These are phyloP conservation scores for Isoetes taiwanensis DNA, from an alignment of 75 land plant species.

Conservation along the genomic window DNA sequence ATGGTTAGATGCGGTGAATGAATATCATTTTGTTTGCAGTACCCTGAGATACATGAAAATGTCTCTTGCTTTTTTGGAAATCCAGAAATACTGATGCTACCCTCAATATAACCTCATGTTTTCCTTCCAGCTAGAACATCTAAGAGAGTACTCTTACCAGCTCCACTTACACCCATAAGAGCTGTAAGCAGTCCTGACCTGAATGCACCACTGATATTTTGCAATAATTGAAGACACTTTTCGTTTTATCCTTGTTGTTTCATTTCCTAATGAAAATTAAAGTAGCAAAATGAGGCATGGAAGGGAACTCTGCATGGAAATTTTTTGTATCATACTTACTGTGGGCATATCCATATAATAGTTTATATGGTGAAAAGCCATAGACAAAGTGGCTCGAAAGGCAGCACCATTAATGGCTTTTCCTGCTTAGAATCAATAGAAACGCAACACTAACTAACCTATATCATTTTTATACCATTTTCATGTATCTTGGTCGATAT, in stretches of 20 bases:
- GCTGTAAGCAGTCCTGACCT: background rate
- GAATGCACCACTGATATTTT: background rate
- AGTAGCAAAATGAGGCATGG: too few species aligned
- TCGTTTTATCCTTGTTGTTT: background rate
- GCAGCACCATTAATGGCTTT: too few species aligned
- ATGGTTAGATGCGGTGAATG: conserved; percentile 1
- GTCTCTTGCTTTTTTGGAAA: conserved; percentile 4
- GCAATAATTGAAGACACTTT: background rate
- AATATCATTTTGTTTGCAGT: conserved; percentile 6
- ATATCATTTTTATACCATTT: too few species aligned
- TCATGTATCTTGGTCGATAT: too few species aligned
- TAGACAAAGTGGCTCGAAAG: too few species aligned
- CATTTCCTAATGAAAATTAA: too few species aligned
- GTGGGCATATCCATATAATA: too few species aligned
- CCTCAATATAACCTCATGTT: conserved; percentile 4
- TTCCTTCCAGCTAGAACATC: conserved; percentile 6
- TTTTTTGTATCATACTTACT: too few species aligned
- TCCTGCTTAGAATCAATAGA: too few species aligned
- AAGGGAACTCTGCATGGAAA: too few species aligned
- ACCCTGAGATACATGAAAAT: background rate
- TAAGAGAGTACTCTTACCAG: background rate
- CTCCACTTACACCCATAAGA: background rate
- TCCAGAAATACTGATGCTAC: background rate
- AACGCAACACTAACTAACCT: too few species aligned
- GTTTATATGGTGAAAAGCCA: too few species aligned